Evolutionary conservation across 495 filamentous ascomycete genomes (phyloP).

Genomic region (Penicillium macrosclerotiorum): DNA sequence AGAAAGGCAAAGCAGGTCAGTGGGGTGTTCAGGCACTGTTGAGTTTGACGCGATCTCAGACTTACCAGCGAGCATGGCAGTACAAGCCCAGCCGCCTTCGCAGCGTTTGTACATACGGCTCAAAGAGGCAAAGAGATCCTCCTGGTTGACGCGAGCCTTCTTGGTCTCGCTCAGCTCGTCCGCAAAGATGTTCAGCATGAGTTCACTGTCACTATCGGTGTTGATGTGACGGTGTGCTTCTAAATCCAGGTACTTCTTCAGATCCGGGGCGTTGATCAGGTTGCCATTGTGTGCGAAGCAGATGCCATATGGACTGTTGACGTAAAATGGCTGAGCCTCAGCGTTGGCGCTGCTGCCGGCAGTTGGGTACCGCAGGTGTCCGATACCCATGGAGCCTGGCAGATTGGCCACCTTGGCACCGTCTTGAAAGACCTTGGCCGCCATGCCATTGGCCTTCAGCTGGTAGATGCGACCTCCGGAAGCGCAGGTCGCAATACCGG

Average conservation of each 20-base stretch:
- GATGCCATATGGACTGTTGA: conserved; percentile 85
- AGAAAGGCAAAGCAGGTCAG: conserved; percentile 16
- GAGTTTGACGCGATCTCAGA: too few relatives aligned
- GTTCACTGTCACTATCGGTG: conserved; percentile 90
- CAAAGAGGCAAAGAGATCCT: conserved; percentile 82
- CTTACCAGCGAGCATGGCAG: conserved; percentile 85
- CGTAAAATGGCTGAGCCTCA: conserved; percentile 75
- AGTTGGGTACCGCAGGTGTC: conserved; percentile 87
- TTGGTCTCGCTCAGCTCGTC: conserved; percentile 93
- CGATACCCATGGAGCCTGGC: conserved; percentile 86
- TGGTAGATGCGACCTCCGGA: conserved; percentile 80
- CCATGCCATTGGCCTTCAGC: conserved; percentile 91
- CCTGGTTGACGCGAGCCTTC: conserved; percentile 88
- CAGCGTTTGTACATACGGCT: conserved; percentile 73
- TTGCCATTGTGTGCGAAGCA: conserved; percentile 81
- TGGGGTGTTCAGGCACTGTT: too few relatives aligned
- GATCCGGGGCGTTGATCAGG: conserved; percentile 83
- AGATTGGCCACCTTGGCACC: conserved; percentile 74
- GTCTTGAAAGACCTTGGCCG: conserved; percentile 79
- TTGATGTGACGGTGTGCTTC: conserved; percentile 96
- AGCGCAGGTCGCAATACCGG: conserved; percentile 77
- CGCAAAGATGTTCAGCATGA: conserved; percentile 94
- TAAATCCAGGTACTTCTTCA: conserved; percentile 76
- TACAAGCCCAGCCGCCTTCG: conserved; percentile 82
- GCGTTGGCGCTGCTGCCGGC: conserved; percentile 74